Evolutionary conservation across 1,284 basidiomycete genomes (phyloP).

Genomic region (Gymnopus androsaceus): DNA sequence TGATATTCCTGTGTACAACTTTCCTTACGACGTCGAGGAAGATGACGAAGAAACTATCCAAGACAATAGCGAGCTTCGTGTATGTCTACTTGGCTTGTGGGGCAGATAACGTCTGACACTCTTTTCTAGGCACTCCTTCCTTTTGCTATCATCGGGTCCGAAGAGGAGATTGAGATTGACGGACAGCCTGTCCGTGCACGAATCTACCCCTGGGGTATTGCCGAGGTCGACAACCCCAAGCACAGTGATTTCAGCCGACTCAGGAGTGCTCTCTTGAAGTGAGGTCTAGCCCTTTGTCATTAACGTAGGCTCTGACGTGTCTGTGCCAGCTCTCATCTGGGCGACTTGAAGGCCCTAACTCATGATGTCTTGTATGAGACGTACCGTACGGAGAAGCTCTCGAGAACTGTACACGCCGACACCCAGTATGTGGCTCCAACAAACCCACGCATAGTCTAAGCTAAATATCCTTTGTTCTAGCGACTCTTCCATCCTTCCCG

Average conservation of each 20-base stretch:
- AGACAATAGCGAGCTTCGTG: slow-evolving; percentile 94
- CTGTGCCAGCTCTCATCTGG: slow-evolving; percentile 82
- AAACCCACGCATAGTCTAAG: slow-evolving; percentile 7
- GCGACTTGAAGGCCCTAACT: slow-evolving; percentile 92
- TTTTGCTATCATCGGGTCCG: slow-evolving; percentile 96
- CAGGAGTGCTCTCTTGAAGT: slow-evolving; percentile 89
- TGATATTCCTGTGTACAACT: slow-evolving; percentile 98
- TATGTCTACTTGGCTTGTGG: slow-evolving; percentile 35
- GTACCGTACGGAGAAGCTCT: slow-evolving; percentile 98
- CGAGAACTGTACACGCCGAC: slow-evolving; percentile 87
- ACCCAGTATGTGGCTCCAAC: slow-evolving; percentile 57
- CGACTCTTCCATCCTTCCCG: slow-evolving; percentile 88
- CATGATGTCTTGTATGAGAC: slow-evolving; percentile 96
- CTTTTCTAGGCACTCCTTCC: slow-evolving; percentile 76
- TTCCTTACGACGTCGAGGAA: slow-evolving; percentile 98
- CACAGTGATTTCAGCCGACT: slow-evolving; percentile 97
- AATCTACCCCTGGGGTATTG: slow-evolving; percentile 97
- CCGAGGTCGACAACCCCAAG: slow-evolving; percentile 97
- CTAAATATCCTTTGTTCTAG: slow-evolving; percentile 37
- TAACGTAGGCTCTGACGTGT: background rate
- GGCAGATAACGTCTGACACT: slow-evolving; percentile 10
- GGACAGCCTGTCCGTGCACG: slow-evolving; percentile 91
- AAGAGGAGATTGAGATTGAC: slow-evolving; percentile 93
- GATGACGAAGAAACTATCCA: slow-evolving; percentile 99
- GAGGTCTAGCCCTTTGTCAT: slow-evolving; percentile 24